Conservation (phyloP, 805 yeast species). For the Wickerhamiella allomyrinae region DNA sequence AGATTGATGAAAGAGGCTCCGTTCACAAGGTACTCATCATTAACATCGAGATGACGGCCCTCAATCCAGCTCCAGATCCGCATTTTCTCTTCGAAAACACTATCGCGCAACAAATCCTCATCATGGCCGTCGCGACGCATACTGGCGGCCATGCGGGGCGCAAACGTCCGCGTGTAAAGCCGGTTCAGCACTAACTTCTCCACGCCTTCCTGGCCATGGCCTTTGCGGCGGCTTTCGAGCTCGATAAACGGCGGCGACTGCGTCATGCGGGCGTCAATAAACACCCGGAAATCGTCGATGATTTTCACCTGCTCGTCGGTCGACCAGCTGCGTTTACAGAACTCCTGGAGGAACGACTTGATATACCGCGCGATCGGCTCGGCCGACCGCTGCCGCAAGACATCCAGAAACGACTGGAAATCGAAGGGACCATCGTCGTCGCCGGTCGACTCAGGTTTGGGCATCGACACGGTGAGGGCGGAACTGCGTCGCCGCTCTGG, state of each 20-base stretch:
- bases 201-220: constrained; percentile 75
- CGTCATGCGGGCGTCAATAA: constrained; percentile 33
- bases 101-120: constrained; percentile 52
- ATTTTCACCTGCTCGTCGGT: constrained; percentile 67
- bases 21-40: constrained; percentile 31
- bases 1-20: constrained; percentile 43
- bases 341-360: constrained; percentile 69
- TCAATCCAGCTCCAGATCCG: constrained; percentile 57
- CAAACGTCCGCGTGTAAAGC: constrained; percentile 59
- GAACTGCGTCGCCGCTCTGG: neutral
- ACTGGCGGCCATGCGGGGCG: constrained; percentile 48
- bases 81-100: constrained; percentile 34
- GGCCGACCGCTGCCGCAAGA: constrained; percentile 59
- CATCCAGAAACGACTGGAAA: constrained; percentile 64
- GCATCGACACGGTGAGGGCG: neutral
- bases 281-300: constrained; percentile 58
- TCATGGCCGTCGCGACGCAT: constrained; percentile 41
- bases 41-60: constrained; percentile 66
- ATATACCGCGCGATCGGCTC: constrained; percentile 82
- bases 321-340: constrained; percentile 54
- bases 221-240: constrained; percentile 44
- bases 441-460: constrained; percentile 19
- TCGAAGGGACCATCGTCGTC: constrained; percentile 41
- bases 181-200: constrained; percentile 88
- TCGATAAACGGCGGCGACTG: constrained; percentile 59